Base-by-base conservation (phyloP, 2,329 filamentous ascomycete genomes). In the Fusarium longipes region DNA sequence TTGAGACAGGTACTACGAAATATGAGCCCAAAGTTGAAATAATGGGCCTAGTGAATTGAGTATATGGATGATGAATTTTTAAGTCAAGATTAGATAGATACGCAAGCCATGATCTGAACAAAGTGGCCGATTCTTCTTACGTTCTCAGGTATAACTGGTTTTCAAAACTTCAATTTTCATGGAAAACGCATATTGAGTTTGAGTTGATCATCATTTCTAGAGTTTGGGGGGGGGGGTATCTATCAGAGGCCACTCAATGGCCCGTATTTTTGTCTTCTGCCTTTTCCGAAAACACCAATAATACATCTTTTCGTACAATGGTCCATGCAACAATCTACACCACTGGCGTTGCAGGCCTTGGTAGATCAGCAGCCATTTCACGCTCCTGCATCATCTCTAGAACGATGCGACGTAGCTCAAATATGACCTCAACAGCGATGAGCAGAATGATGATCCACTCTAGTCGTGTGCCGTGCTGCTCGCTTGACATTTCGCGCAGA, bases 401-500 rank as follows among this genome's bases (percentile, higher is more conserved):
- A 78, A 89, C 90, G 47, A 94, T 83, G 57, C 91, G 83, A 65
- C 92, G 83, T 64, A 97, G 82, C 78, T 97, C 95, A 77, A 98
- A 96, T 12, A 90, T 83, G 15, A 98, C 94, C 80, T 99, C 96
- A 32, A 98, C 91, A 2, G 92, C 89, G 75, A 99, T 99, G 54
- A 99, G 85, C 4, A 92, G 83, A 73, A 99, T 98, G 76, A 99
- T 98, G 72, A 96, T 96, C 91, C 93, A 95, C 80, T 98, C 96
- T 12, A 99, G 83, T 55, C 93, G 85, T 29, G 94, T 88, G 17
- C 93, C 91, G 75, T 98, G 93, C 77, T 93, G 93, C 82, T 98
- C 94, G 75, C 92, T 96, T 55, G 96, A 84, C 76, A 94, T 89
- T 77, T 97, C 93, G 58, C 96, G 85, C 63, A 98, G 81, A 17